Evolutionary conservation across 2,329 filamentous ascomycete genomes (phyloP).

Genomic region (Cercospora canescens): DNA sequence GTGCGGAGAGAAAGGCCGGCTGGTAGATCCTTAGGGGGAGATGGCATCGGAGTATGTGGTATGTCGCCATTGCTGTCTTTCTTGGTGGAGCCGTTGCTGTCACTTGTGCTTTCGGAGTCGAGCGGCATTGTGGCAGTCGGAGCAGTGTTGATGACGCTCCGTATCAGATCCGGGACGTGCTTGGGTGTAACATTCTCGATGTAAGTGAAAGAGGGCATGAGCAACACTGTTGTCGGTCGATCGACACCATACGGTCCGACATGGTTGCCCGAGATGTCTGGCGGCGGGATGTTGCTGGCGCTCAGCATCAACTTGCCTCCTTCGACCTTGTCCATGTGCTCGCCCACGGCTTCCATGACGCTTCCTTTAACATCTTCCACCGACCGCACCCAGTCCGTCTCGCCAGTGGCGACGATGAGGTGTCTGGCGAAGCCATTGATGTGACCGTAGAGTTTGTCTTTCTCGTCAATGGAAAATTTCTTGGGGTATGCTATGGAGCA

Average conservation of each 20-base stretch:
- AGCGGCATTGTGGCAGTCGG: constrained; percentile 74
- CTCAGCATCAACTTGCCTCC: constrained; percentile 77
- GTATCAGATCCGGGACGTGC: constrained; percentile 70
- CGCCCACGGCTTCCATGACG: constrained; percentile 56
- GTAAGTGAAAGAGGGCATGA: constrained; percentile 81
- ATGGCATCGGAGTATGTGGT: constrained; percentile 15
- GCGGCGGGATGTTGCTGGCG: constrained; percentile 85
- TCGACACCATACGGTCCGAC: constrained; percentile 50
- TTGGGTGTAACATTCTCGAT: constrained; percentile 81
- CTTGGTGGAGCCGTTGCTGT: constrained; percentile 5
- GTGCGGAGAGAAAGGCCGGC: constrained; percentile 57
- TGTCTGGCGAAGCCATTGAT: constrained; percentile 89
- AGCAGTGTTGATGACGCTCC: constrained; percentile 65
- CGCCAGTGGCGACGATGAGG: constrained; percentile 89
- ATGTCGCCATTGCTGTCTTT: constrained; percentile 17
- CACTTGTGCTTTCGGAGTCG: constrained; percentile 8
- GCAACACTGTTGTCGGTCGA: constrained; percentile 74
- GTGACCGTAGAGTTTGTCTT: constrained; percentile 78
- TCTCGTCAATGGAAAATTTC: constrained; percentile 69
- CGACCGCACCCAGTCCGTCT: constrained; percentile 90
- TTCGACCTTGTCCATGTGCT: constrained; percentile 31
- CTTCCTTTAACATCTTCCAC: constrained; percentile 78
- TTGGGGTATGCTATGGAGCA: constrained; percentile 80
- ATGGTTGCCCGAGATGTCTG: constrained; percentile 62
- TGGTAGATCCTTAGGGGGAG: constrained; percentile 28